These are phyloP conservation scores for Craspedostauros australis DNA, from an alignment of 108 stramenopile genomes.

Conservation along the genomic window DNA sequence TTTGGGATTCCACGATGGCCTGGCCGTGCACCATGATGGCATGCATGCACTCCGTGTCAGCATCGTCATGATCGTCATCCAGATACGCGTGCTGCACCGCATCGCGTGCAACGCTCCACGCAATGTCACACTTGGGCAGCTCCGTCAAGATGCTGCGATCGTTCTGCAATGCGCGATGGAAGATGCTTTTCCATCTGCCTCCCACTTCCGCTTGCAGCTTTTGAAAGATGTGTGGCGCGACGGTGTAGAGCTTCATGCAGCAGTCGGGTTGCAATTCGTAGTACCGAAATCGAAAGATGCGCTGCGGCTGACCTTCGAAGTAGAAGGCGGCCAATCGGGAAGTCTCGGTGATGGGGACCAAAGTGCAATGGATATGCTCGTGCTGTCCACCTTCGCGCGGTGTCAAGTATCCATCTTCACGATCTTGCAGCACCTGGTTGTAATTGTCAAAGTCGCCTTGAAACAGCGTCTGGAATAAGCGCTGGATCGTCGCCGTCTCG, in stretches of 20 bases:
- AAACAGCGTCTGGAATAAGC: constrained; percentile 51
- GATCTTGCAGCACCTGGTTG: constrained; percentile 68
- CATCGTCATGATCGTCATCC: not conserved
- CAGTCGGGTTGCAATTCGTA: constrained; percentile 39
- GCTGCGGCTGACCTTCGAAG: constrained; percentile 71
- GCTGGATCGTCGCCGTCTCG: constrained; percentile 2
- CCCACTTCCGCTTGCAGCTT: constrained; percentile 25
- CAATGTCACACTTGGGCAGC: constrained; percentile 53
- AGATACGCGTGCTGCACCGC: constrained; percentile 53
- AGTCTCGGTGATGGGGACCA: constrained; percentile 47
- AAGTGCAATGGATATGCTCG: constrained; percentile 77
- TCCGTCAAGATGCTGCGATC: constrained; percentile 4
- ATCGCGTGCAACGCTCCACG: constrained; percentile 59
- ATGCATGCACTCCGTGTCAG: constrained; percentile 24
- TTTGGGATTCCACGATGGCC: constrained; percentile 62
- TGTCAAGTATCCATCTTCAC: constrained; percentile 25
- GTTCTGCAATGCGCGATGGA: not conserved
- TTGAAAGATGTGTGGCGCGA: constrained; percentile 46
- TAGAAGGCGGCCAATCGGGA: constrained; percentile 69
- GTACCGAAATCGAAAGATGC: constrained; percentile 80
- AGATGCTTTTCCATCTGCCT: too few relatives aligned
- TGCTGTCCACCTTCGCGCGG: constrained; percentile 85
- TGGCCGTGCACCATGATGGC: constrained; percentile 80
- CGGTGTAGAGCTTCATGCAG: constrained; percentile 54
- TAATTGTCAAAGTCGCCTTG: constrained; percentile 88